Base-by-base conservation (phyloP, 2,329 filamentous ascomycete genomes). In the Ilyonectria sp. region DNA sequence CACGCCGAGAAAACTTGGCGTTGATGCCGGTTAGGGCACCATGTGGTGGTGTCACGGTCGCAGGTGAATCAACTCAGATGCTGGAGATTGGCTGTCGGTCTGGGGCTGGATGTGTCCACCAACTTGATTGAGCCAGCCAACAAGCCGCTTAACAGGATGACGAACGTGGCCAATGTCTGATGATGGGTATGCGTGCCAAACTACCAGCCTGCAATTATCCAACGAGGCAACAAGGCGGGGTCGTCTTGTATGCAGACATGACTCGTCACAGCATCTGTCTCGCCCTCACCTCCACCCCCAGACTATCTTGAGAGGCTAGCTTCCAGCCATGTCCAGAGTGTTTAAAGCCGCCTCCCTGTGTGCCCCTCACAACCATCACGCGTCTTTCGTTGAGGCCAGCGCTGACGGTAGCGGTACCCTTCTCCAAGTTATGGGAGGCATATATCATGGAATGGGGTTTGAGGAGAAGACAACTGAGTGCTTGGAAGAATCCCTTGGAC, bases 341-440 rank as follows among this genome's bases (percentile, higher is more conserved):
- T 43, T 43, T n/a, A 56, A 19, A 17, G 21, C 13, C 6, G 21
- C n/a, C 6, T 29, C 29, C 21, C 6, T 54, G 11, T 37, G 58
- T 15, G 26, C 37, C 31, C 50, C 50, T 15, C 50, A 40, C 17
- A 62, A 49, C 31, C 50, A 55, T 62, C 50, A 62, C n/a, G 59
- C 49, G 15, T 49, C 55, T 9, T 55, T 49, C 40, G 49, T 61
- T 7, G 19, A 61, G 26, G 47, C 17, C 31, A n/a, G 23, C 15
- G 15, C 6, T 3, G 35, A 35, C n/a, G 49, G 21, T 13, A 21
- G 10, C 6, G 58, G 58, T 10, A 46, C 47, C 43, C 3, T 53
- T 4, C 35, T 44, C 37, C 47, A 53, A 35, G 31, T 47, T 11
- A 47, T 17, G 19, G 50, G 43, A 13, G 37, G 46, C 23, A 33